Percentiles rank a stretch among this genome's conserved stretches.
phyloP scores from a whole-genome alignment of 192 early-diverging fungal genomes.

The Coemansia umbellata region DNA sequence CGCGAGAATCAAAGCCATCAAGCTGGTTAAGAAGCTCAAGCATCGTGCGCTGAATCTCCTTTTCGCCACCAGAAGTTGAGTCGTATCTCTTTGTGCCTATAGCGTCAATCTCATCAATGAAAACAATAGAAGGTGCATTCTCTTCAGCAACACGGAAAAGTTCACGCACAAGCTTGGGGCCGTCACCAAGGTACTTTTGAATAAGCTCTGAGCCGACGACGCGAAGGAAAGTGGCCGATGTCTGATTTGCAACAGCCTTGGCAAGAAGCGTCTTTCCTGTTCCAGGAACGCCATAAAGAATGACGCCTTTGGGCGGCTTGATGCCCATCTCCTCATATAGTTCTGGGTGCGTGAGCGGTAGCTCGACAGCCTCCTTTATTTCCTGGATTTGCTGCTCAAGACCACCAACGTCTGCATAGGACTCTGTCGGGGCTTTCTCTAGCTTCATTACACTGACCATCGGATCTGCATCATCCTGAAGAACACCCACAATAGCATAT shows the following conservation, averaged over 20 bases:
- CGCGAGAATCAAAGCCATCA: conserved; percentile 94
- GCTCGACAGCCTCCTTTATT: conserved; percentile 96
- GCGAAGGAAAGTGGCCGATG: conserved; percentile 95
- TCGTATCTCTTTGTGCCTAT: conserved; percentile 97
- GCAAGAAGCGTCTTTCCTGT: conserved; percentile 92
- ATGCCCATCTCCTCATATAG: conserved; percentile 99
- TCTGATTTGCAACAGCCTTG: conserved; percentile 98
- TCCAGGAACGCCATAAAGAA: conserved; percentile 93
- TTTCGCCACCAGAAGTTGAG: conserved; percentile 89
- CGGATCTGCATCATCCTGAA: conserved; percentile 92
- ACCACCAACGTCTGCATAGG: conserved; percentile 97
- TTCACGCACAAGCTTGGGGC: conserved; percentile 96
- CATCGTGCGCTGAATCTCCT: conserved; percentile 97
- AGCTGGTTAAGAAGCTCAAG: conserved; percentile 96
- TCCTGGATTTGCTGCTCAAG: conserved; percentile 96
- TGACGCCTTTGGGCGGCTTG: conserved; percentile 95
- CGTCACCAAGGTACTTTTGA: conserved; percentile 99
- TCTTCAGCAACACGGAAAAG: conserved; percentile 96
- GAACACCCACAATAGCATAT: conserved; percentile 90
- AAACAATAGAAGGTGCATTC: conserved; percentile 95
- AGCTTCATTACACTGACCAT: conserved; percentile 99
- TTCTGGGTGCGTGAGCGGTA: conserved; percentile 95
- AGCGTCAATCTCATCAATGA: conserved; percentile 99
- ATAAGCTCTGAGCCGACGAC: conserved; percentile 97
- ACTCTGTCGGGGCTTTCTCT: conserved; percentile 97